Evolutionary conservation across 2,329 filamentous ascomycete species (phyloP), one percentile per base, ranked within the genome.

Genomic region (Colletotrichum musicola): DNA sequence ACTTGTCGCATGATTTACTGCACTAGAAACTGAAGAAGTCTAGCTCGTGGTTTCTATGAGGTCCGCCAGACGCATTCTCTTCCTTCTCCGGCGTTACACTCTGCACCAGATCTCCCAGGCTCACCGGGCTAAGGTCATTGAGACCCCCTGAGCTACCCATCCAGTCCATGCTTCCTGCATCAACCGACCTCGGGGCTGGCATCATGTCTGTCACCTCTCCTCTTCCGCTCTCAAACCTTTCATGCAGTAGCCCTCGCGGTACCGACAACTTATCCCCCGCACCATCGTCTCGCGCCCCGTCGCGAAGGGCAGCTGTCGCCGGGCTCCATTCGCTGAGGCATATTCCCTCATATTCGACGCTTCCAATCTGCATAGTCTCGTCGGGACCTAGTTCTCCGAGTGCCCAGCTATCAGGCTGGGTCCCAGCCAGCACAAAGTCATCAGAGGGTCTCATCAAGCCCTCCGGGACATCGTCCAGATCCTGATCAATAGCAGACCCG

Each of bases 11-110:
- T 6, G 6, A 42, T 42, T 20, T 1, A 42, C 14, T 20, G 18
- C 18, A 14, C 56, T 42, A 70, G 25, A 82, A 78, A 62, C 76
- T 78, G 55, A 82, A 79, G 71, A 82, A 83, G 67, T 82, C 81
- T 70, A 83, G 71, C 60, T 81, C 77, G 53, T 78, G 76, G 57
- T 81, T 81, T 68, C 78, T 76, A 16, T 64, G 71, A 20, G 61
- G 71, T 2, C 66, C 62, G 25, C 51, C n/a, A 20, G 59, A 60
- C 47, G 54, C 61, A 49, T 40, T 20, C 9, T 25, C 71, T n/a
- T 69, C 60, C 72, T 77, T 78, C 30, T 75, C 75, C 27, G 58
- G 57, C 9, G 64, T 44, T 44, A 75, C 71, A 22, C 73, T 75
- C 56, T 77, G 72, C 27, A 79, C 75, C 38, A 81, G 70, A 13